Conservation (phyloP, 805 yeast genomes). For the Metschnikowia shivogae region DNA sequence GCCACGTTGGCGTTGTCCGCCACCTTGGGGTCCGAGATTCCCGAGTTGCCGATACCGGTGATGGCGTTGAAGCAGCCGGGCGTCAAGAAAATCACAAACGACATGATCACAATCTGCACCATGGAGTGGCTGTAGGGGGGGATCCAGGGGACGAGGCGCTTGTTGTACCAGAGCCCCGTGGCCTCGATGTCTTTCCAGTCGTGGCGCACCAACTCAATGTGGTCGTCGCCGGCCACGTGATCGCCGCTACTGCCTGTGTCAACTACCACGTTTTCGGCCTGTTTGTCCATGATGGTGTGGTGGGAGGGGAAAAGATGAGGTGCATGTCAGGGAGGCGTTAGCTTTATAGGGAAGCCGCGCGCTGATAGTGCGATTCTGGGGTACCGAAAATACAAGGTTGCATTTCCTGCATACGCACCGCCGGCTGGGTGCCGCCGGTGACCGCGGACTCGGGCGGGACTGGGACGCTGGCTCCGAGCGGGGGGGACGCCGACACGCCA, state of each 20-base stretch:
- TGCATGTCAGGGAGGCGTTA: neutral
- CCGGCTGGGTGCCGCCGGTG: too few species aligned
- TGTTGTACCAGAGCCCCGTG: constrained; percentile 41
- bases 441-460: too few species aligned
- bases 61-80: constrained; percentile 53
- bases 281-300: constrained; percentile 7
- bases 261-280: constrained; percentile 1
- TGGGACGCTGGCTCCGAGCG: too few species aligned
- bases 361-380: constrained; percentile 3
- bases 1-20: constrained; percentile 51
- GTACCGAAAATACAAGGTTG: constrained; percentile 6
- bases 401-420: constrained; percentile 2
- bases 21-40: constrained; percentile 33
- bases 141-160: constrained; percentile 20
- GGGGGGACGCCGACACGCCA: too few species aligned
- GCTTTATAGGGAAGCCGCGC: constrained; percentile 1
- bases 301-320: neutral
- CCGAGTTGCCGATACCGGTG: constrained; percentile 48
- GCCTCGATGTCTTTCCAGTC: constrained; percentile 28
- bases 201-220: constrained; percentile 9
- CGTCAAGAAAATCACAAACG: constrained; percentile 47
- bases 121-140: constrained; percentile 37
- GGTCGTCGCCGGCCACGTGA: constrained; percentile 2
- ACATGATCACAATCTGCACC: constrained; percentile 43
- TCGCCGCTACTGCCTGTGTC: constrained; percentile 7